Percentiles rank a stretch among this genome's conserved stretches.
These are phyloP conservation scores for Kingdonia uniflora DNA, from an alignment of 164 flowering plant species.

Conservation along the genomic window DNA sequence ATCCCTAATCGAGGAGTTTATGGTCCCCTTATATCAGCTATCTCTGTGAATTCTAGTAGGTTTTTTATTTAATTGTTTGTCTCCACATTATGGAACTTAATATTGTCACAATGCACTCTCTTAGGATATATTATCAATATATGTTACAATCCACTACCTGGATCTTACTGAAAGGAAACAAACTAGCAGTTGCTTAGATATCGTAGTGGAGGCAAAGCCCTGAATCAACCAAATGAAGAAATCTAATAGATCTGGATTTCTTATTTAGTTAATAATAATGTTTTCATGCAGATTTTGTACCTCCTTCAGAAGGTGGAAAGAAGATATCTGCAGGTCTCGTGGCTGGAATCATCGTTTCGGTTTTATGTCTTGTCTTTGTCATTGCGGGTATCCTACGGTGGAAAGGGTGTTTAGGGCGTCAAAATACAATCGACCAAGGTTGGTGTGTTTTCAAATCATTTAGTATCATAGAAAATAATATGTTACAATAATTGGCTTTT, in stretches of 20 bases:
- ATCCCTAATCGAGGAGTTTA: conserved; percentile 1
- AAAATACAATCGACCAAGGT: conserved; percentile 17
- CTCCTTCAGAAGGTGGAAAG: conserved; percentile 16
- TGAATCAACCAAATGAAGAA: too few relatives aligned
- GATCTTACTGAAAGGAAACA: too few relatives aligned
- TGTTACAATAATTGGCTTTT: background rate
- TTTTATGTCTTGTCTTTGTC: conserved; percentile 8
- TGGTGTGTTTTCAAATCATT: background rate
- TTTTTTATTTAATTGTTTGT: too few relatives aligned
- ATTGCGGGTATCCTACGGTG: conserved; percentile 38
- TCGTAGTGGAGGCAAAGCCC: too few relatives aligned
- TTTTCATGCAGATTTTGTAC: conserved; percentile 12
- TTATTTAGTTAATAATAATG: background rate
- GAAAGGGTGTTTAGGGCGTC: conserved; percentile 23
- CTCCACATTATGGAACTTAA: too few relatives aligned
- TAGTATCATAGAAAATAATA: background rate
- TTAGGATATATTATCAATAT: too few relatives aligned
- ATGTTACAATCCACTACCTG: too few relatives aligned
- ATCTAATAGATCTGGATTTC: too few relatives aligned
- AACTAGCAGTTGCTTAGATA: too few relatives aligned
- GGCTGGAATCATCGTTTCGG: conserved; percentile 26
- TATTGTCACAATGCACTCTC: too few relatives aligned
- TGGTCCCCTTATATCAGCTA: conserved; percentile 11
- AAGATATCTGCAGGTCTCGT: conserved; percentile 21
- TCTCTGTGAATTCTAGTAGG: background rate